Conservation (phyloP, 108 stramenopile species). For the Asterionellopsis glacialis region DNA sequence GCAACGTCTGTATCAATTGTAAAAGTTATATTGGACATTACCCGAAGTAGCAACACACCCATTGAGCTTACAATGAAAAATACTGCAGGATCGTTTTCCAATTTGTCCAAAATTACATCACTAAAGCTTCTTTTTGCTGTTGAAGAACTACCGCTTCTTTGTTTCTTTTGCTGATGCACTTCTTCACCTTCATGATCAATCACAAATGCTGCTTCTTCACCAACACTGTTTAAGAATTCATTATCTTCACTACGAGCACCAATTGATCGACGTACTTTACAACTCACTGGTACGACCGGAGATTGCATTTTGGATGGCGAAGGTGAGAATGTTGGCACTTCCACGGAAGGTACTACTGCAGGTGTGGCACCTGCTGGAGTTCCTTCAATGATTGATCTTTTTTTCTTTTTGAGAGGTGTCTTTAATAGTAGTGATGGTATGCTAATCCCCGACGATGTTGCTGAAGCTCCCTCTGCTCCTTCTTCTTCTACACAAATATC, state of each 20-base stretch:
- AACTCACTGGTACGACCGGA: constrained; percentile 40
- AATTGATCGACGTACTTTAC: constrained; percentile 20
- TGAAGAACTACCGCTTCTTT: constrained; percentile 15
- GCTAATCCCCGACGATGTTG: background rate
- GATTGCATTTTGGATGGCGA: background rate
- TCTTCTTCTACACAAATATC: constrained; percentile 41
- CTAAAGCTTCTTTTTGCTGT: too few relatives aligned
- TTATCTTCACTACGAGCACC: constrained; percentile 18
- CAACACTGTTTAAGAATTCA: constrained; percentile 29
- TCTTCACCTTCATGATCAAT: constrained; percentile 39
- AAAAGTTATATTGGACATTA: constrained; percentile 14
- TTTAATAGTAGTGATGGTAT: too few relatives aligned
- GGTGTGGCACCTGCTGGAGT: too few relatives aligned
- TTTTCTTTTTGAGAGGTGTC: constrained; percentile 11
- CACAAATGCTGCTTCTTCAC: constrained; percentile 28
- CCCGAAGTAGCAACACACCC: constrained; percentile 8
- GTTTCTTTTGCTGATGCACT: constrained; percentile 10
- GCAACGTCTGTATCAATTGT: constrained; percentile 44
- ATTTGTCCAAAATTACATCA: too few relatives aligned
- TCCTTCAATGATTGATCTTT: too few relatives aligned
- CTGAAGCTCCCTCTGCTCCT: background rate
- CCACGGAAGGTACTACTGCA: too few relatives aligned
- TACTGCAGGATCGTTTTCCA: constrained; percentile 39
- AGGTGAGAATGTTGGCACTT: too few relatives aligned
- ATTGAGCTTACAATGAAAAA: constrained; percentile 18